Conservation (phyloP, 2,329 filamentous ascomycete genomes). For the Verticillium nubilum region DNA sequence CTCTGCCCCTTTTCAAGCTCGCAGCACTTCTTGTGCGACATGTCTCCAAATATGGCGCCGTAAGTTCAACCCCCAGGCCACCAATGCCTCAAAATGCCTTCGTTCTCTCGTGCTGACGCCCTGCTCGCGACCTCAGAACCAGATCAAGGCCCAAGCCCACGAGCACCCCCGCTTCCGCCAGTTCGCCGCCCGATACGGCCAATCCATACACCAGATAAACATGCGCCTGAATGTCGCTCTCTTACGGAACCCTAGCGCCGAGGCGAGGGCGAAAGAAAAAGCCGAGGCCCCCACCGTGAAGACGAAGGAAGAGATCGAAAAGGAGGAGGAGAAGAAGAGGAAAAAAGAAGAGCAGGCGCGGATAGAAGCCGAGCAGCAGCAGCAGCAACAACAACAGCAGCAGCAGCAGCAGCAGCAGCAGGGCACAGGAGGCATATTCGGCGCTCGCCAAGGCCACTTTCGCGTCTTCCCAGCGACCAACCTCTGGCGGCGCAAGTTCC, state of each 20-base stretch:
- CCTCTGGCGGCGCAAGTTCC: conserved; percentile 58
- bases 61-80: conserved; percentile 31
- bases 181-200: conserved; percentile 57
- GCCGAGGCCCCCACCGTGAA: conserved; percentile 60
- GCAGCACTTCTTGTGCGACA: conserved; percentile 59
- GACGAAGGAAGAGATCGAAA: conserved; percentile 54
- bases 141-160: conserved; percentile 60
- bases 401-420: not conserved
- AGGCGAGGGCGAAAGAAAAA: conserved; percentile 54
- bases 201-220: conserved; percentile 60
- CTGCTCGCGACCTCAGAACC: conserved; percentile 42
- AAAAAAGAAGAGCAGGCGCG: conserved; percentile 33
- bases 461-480: conserved; percentile 27
- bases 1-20: conserved; percentile 63
- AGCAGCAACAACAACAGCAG: not conserved
- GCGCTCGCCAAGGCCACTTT: not conserved
- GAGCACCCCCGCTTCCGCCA: conserved; percentile 56
- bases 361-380: conserved; percentile 17
- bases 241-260: conserved; percentile 51
- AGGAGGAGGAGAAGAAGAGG: conserved; percentile 42
- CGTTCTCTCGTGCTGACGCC: conserved; percentile 1
- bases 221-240: conserved; percentile 59
- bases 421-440: not conserved
- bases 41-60: conserved; percentile 64
- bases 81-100: not conserved